Evolutionary conservation across 2,329 filamentous ascomycete species (phyloP), one percentile per base, ranked within the genome.

Genomic region (Cladosporium halotolerans): DNA sequence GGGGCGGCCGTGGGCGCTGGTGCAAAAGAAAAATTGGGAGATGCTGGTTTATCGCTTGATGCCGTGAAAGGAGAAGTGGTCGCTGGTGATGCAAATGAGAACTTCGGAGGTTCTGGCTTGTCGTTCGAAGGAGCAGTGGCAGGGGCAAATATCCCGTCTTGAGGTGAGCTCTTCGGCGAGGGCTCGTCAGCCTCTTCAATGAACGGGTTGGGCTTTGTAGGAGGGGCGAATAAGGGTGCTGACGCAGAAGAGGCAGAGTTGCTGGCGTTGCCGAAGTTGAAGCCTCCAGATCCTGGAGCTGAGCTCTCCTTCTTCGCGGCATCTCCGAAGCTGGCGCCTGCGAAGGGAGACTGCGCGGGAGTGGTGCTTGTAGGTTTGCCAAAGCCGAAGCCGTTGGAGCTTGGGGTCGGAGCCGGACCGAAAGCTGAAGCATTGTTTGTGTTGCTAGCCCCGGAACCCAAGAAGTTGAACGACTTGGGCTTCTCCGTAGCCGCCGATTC

Each of bases 241-340:
- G 43, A 9, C 5, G 43, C 43, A 19, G 50, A 23, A 23, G 34
- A 8, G 9, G 36, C 8, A 38, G 43, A 3, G 31, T 23, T 10
- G 11, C 36, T 9, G 3, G 8, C n/a, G 16, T 9, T 39, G 45
- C 31, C 16, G n/a, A 19, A n/a, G 43, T 28, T n/a, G 36, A 47
- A 53, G 5, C 50, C 48, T 38, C 32, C 47, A 23, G 40, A 53
- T 5, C 38, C 13, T 18, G 41, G 11, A 9, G 19, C 31, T 5
- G 50, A 8, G 1, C 13, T 40, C 13, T 49, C 42, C 32, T 45
- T 55, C 16, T 47, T 52, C 5, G 33, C 13, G 8, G 40, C 16
- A 45, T 58, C 49, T 16, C 57, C 56, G 43, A 57, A 46, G 18
- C 34, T 53, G 38, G 38, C 51, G 14, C 39, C 51, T 34, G 32